Percentiles rank a stretch among this genome's conserved stretches.
phyloP scores from a whole-genome alignment of 306 rosid species.

The Trifolium dubium region DNA sequence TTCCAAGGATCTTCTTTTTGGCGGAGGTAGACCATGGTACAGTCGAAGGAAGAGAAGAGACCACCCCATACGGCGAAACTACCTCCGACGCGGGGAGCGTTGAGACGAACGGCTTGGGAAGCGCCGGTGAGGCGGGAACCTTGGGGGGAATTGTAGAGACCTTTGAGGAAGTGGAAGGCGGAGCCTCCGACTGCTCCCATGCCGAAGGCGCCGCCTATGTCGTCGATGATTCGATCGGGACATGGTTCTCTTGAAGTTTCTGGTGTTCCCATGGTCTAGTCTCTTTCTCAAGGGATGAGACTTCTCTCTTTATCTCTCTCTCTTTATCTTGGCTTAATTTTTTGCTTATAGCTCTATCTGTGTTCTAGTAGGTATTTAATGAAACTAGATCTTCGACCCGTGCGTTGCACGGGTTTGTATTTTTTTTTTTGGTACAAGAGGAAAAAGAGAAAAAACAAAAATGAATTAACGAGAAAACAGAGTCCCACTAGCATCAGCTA shows the following conservation, averaged over 20 bases:
- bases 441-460: too few relatives aligned
- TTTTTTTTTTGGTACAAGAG: too few relatives aligned
- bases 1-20: slow-evolving; percentile 98
- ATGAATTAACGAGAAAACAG: too few relatives aligned
- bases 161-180: slow-evolving; percentile 82
- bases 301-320: background rate
- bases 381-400: too few relatives aligned
- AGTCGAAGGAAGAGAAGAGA: slow-evolving; percentile 83
- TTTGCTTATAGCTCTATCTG: background rate
- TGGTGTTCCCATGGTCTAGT: slow-evolving; percentile 68
- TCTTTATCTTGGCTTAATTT: too few relatives aligned
- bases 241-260: slow-evolving; percentile 87
- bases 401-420: too few relatives aligned
- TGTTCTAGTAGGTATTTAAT: too few relatives aligned
- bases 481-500: too few relatives aligned
- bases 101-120: slow-evolving; percentile 80
- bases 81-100: slow-evolving; percentile 84
- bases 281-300: background rate
- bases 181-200: slow-evolving; percentile 96
- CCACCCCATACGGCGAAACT: slow-evolving; percentile 96
- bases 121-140: slow-evolving; percentile 74
- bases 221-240: slow-evolving; percentile 87
- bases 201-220: slow-evolving; percentile 89
- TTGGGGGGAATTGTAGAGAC: slow-evolving; percentile 71
- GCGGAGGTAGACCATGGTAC: slow-evolving; percentile 79